A percentile compares a stretch with the other conserved stretches of the same genome.
phyloP scores from a whole-genome alignment of 2,329 filamentous ascomycete species.

The Nemania serpens region DNA sequence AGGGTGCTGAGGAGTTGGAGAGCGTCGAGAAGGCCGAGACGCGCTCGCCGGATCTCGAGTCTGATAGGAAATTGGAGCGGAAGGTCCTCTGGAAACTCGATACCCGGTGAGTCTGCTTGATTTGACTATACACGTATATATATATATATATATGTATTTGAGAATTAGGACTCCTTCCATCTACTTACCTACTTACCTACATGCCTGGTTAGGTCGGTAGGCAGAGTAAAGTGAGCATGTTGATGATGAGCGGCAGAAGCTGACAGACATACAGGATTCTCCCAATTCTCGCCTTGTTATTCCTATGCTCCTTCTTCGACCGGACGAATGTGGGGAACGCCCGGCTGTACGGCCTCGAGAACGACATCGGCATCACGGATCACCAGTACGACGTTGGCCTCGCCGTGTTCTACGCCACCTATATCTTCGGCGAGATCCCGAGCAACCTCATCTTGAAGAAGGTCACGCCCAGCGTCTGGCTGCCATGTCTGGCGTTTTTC shows the following conservation, averaged over 20 bases:
- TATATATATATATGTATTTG: no score
- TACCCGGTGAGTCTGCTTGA: constrained; percentile 46
- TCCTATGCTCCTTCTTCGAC: constrained; percentile 68
- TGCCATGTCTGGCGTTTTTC: constrained; percentile 58
- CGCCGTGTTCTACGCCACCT: constrained; percentile 68
- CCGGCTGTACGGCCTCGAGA: constrained; percentile 65
- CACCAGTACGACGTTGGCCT: constrained; percentile 68
- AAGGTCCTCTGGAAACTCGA: constrained; percentile 59
- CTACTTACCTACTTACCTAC: not conserved
- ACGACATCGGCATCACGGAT: constrained; percentile 61
- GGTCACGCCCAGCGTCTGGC: constrained; percentile 63
- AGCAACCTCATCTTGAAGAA: constrained; percentile 68
- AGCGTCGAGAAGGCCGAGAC: constrained; percentile 34
- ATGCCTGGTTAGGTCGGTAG: not conserved
- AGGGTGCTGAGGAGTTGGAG: constrained; percentile 30
- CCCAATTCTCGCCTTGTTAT: constrained; percentile 66
- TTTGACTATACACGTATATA: not conserved
- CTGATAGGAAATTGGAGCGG: constrained; percentile 44
- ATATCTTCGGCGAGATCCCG: constrained; percentile 66
- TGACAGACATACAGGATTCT: constrained; percentile 54
- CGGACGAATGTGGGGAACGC: constrained; percentile 77
- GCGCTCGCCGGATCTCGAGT: constrained; percentile 8
- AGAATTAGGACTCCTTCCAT: not conserved
- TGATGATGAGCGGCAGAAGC: not conserved
- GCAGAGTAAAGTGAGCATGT: not conserved